phyloP scores from a whole-genome alignment of 2,329 filamentous ascomycete genomes.

The Aspergillus sp. region DNA sequence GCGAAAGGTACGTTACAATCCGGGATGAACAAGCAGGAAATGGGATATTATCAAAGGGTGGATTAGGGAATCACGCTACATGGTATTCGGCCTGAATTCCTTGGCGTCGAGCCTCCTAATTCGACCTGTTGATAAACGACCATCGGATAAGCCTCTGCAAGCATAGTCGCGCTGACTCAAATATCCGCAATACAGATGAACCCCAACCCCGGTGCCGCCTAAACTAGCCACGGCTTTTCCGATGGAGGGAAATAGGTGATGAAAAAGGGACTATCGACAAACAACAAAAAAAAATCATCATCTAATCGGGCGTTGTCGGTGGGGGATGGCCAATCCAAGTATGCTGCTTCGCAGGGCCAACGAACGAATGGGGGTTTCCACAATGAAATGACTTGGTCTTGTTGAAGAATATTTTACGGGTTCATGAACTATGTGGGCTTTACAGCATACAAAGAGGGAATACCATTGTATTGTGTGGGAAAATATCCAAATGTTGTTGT shows the following conservation, averaged over 20 bases:
- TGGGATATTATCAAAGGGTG: background rate
- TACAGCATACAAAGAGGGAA: background rate
- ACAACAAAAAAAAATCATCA: conserved; percentile 1
- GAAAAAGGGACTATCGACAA: background rate
- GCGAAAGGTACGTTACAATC: conserved; percentile 70
- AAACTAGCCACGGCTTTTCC: conserved; percentile 2
- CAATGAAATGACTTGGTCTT: no score
- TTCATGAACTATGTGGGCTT: background rate
- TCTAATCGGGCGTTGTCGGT: conserved; percentile 1
- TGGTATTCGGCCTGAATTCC: no score
- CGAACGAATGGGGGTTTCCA: background rate
- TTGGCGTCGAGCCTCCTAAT: no score
- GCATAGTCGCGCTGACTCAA: no score
- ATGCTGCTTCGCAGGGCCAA: background rate
- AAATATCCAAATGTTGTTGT: background rate
- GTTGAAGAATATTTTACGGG: background rate
- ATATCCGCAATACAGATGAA: conserved; percentile 63
- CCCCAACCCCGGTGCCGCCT: conserved; percentile 59
- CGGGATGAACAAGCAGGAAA: background rate
- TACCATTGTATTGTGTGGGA: no score
- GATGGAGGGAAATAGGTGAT: conserved; percentile 4
- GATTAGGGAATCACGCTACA: no score
- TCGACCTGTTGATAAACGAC: no score
- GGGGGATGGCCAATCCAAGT: background rate
- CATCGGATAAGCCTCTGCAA: no score